Evolutionary conservation across 257 asterid species (phyloP), one percentile per base, ranked within the genome.

Genomic region (Osmanthus fragrans): DNA sequence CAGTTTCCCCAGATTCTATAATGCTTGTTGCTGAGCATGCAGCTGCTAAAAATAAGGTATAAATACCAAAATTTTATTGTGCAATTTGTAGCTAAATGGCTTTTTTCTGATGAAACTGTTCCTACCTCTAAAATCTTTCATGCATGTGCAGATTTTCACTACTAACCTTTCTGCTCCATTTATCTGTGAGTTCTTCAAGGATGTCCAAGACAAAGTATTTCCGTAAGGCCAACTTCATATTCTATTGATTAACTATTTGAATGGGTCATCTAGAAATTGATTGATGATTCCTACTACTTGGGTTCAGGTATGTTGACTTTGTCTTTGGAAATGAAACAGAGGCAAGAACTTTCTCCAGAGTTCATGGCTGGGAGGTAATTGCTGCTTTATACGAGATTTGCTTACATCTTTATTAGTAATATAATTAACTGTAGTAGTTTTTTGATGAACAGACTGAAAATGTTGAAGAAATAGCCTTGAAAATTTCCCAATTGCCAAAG

Each of bases 341-440:
- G 87, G 99, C 98, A 75, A 89, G 91, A 85, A 79, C 94, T 78
- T 90, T 96, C 86, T 85, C 99, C 47, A 94, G 84, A 84, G 99
- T 96, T 77, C 99, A 88, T 72, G 98, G 97, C 80, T 94, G 98
- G 98, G 97, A 96, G 97, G 99, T 96, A 92, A 83, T 77, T 81
- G 54, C 42, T 68, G 76, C 60, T 66, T 72, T 5, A 2, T 72
- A 68, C 67, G n/a, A n/a, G 65, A 81, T 47, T 73, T 77, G 29
- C n/a, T 37, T 45, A 29, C 15, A 18, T 27, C n/a, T 40, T 65
- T 67, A 49, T 34, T 66, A 34, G 42, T 39, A 74, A 47, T 65
- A 56, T 67, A 30, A 80, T 79, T 82, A 73, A 70, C 47, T 33
- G 32, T 30, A 45, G 27, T n/a, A n/a, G n/a, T n/a, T n/a, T 83